Conservation (phyloP, 106 monocot genomes). For the Hemerocallis citrina region DNA sequence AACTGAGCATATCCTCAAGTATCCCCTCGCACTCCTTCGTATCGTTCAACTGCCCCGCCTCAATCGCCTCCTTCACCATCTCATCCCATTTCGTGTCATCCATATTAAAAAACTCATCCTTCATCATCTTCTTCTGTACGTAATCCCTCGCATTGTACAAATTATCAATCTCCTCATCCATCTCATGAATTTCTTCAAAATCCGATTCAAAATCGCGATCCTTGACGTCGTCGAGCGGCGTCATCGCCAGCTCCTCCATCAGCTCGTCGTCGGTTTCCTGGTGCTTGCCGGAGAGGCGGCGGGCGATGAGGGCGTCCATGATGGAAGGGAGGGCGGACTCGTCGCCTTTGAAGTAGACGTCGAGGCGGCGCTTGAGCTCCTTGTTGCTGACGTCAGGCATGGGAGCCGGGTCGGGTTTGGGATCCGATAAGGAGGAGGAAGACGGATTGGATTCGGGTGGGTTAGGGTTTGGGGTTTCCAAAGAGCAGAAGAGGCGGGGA, state of each 20-base stretch:
- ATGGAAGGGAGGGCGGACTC: conserved; percentile 46
- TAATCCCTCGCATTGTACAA: conserved; percentile 65
- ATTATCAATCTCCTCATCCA: conserved; percentile 75
- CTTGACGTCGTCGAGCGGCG: conserved; percentile 40
- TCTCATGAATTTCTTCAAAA: conserved; percentile 70
- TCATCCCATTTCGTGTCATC: conserved; percentile 84
- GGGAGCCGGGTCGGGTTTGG: conserved; percentile 3
- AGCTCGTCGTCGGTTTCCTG: conserved; percentile 80
- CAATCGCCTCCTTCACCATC: conserved; percentile 64
- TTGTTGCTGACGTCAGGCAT: conserved; percentile 28
- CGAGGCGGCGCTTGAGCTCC: conserved; percentile 57
- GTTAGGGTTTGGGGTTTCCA: too few species aligned
- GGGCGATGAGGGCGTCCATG: conserved; percentile 49
- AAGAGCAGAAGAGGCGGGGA: conserved; percentile 14
- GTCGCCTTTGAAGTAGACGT: conserved; percentile 49
- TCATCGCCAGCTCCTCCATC: conserved; percentile 54
- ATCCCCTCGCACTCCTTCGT: conserved; percentile 80
- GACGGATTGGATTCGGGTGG: background rate
- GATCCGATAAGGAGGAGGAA: conserved; percentile 10
- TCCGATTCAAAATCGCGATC: conserved; percentile 83
- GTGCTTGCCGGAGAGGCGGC: conserved; percentile 49
- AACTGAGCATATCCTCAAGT: conserved; percentile 94
- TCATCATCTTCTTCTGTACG: conserved; percentile 55
- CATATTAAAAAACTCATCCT: conserved; percentile 77
- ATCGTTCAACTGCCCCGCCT: conserved; percentile 57